Conservation (phyloP, 1,139 yeast genomes). For the Candida smagusa region DNA sequence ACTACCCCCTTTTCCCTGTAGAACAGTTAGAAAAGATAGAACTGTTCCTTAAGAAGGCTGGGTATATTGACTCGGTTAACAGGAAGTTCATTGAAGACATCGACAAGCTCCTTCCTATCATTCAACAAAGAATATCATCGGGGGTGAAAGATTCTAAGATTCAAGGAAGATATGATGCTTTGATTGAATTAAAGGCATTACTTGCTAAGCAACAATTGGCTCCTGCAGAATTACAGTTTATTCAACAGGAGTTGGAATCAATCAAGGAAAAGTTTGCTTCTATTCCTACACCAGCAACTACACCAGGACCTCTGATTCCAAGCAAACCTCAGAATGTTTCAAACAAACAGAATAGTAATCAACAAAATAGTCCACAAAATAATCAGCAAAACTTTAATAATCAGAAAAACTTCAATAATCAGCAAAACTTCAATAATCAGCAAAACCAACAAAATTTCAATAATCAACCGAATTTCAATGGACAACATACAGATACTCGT, state of each 20-base stretch:
- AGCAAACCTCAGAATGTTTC: slow-evolving; percentile 1
- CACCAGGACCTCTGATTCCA: slow-evolving; percentile 11
- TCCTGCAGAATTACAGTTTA: slow-evolving; percentile 39
- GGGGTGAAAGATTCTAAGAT: slow-evolving; percentile 31
- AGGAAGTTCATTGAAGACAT: slow-evolving; percentile 40
- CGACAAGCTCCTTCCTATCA: slow-evolving; percentile 38
- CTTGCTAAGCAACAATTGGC: slow-evolving; percentile 39
- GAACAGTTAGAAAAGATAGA: slow-evolving; percentile 74
- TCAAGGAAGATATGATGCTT: slow-evolving; percentile 38
- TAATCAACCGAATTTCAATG: background rate
- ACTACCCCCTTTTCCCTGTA: slow-evolving; percentile 67
- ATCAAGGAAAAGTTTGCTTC: slow-evolving; percentile 36
- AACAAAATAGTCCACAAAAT: background rate
- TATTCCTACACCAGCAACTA: slow-evolving; percentile 14
- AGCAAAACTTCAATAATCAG: slow-evolving; percentile 10
- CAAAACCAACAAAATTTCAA: background rate
- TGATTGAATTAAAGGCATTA: slow-evolving; percentile 40
- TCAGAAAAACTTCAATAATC: slow-evolving; percentile 15
- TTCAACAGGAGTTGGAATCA: slow-evolving; percentile 32
- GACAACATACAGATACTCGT: background rate
- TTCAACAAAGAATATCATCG: slow-evolving; percentile 29
- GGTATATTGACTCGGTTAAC: slow-evolving; percentile 22
- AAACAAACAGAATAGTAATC: slow-evolving; percentile 4
- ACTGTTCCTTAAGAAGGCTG: slow-evolving; percentile 55
- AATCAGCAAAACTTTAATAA: background rate